Evolutionary conservation across 768 basidiomycete species (phyloP), one percentile per base, ranked within the genome.

Genomic region (Tylopilus balloui): DNA sequence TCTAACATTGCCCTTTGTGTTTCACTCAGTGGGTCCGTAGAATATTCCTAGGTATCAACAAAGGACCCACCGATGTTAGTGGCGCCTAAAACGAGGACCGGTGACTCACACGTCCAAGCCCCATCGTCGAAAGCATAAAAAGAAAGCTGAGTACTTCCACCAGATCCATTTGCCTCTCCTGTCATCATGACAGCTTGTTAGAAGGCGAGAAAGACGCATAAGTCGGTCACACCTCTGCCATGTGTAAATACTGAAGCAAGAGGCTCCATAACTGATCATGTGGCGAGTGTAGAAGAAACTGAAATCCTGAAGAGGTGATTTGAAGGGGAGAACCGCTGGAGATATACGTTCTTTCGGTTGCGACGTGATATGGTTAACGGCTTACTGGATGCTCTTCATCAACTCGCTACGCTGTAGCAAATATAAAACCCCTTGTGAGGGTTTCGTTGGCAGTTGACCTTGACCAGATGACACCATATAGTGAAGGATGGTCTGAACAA

Each of bases 101-200:
- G 27, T 32, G 29, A 68, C 78, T 66, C 61, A 92, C 93, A 57
- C 85, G 77, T 40, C 93, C 93, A 6, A 98, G 81, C 63, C 96
- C 92, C 83, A 94, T 93, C 4, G 90, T 96, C 2, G 93, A 93
- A 52, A 99, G 76, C 87, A 97, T 96, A 75, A 98, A 93, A 42
- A 97, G 75, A 69, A 98, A 93, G 55, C 87, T 86, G 47, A 98
- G 76, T 9, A 96, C 88, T 64, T 95, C 91, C 9, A 97, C 91
- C 0, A 94, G 75, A 68, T 95, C 94, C 83, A 93, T 91, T 61
- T 84, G 79, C 48, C 90, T 78, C 71, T 89, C 85, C 87, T 92
- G 63, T 27, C 37, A 52, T 48, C 17, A 32, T 23, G 1, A 40
- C 37, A 54, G 59, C 50, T 32, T 31, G 48, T 55, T 60, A 57